Evolutionary conservation across 2,329 filamentous ascomycete genomes (phyloP).

Genomic region (Ophiostoma himal-ulmi): DNA sequence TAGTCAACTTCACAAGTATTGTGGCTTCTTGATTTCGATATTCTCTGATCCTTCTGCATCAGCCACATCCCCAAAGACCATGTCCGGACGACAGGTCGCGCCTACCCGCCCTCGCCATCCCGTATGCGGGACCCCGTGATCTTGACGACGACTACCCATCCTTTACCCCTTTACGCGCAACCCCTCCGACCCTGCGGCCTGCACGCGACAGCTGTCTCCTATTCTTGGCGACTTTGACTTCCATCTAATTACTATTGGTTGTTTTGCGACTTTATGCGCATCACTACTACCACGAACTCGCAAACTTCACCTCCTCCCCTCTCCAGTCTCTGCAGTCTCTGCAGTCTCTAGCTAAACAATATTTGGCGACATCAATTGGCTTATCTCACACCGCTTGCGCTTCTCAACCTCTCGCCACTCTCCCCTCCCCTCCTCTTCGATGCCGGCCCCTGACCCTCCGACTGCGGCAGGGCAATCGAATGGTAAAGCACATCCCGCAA

Average conservation of each 20-base stretch:
- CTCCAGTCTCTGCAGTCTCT: background rate
- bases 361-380: background rate
- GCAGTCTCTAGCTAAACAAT: background rate
- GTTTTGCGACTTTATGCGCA: background rate
- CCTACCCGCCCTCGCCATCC: conserved; percentile 11
- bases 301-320: background rate
- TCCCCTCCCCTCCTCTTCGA: background rate
- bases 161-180: background rate
- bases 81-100: conserved; percentile 18
- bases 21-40: conserved; percentile 3
- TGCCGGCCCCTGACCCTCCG: conserved; percentile 7
- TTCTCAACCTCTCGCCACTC: background rate
- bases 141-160: background rate
- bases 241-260: background rate
- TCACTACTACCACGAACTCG: background rate
- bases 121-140: conserved; percentile 11
- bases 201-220: conserved; percentile 10
- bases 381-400: background rate
- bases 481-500: background rate
- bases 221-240: background rate
- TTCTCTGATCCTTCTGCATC: background rate
- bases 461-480: conserved; percentile 4
- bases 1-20: conserved; percentile 8
- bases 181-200: background rate
- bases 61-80: conserved; percentile 16